phyloP scores from a whole-genome alignment of 257 asterid species.

The Euphrasia confusa region DNA sequence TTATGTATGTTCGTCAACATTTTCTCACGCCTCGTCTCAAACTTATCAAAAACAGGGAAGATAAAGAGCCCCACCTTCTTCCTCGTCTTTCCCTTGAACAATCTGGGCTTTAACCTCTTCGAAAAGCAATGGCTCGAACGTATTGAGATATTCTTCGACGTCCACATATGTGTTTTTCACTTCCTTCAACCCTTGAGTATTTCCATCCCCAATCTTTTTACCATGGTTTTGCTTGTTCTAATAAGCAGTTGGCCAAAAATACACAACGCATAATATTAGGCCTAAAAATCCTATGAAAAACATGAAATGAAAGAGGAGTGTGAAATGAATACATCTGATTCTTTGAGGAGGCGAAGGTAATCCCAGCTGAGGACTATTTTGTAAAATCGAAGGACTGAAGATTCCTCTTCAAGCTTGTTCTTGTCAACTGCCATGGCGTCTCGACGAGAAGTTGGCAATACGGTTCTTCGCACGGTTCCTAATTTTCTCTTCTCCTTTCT shows the following conservation, averaged over 20 bases:
- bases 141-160: conserved; percentile 65
- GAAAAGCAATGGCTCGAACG: conserved; percentile 86
- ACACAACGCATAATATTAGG: conserved; percentile 7
- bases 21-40: conserved; percentile 1
- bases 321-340: conserved; percentile 41
- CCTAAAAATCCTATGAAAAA: background rate
- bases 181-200: conserved; percentile 41
- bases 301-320: background rate
- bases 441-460: too few species aligned
- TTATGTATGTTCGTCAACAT: background rate
- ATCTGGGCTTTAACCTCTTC: conserved; percentile 96
- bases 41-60: background rate
- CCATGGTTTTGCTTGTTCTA: conserved; percentile 32
- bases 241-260: background rate
- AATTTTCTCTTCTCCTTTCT: too few species aligned
- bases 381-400: conserved; percentile 58
- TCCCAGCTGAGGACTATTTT: conserved; percentile 88
- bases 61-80: conserved; percentile 42
- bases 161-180: conserved; percentile 68
- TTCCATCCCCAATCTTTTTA: conserved; percentile 31
- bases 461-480: too few species aligned
- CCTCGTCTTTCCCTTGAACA: conserved; percentile 51
- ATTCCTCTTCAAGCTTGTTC: conserved; percentile 57
- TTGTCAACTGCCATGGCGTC: conserved; percentile 65
- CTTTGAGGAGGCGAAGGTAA: conserved; percentile 60